phyloP scores from a whole-genome alignment of 225 moss, liverwort and hornwort genomes.

The Polytrichum commune region DNA sequence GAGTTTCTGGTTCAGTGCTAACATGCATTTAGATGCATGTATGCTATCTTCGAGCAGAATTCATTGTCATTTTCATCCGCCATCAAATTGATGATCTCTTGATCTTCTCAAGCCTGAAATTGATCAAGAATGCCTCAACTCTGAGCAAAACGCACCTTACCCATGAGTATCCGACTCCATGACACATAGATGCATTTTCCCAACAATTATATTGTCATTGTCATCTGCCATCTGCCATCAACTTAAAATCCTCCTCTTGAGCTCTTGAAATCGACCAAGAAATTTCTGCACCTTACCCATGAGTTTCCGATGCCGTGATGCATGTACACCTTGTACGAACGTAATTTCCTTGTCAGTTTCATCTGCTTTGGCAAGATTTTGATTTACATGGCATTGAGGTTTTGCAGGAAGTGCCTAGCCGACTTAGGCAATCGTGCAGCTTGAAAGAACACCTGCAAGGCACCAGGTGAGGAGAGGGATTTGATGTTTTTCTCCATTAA shows the following conservation, averaged over 20 bases:
- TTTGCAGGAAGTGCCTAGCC: slow-evolving; percentile 32
- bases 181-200: neutral
- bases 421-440: slow-evolving; percentile 40
- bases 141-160: too few relatives aligned
- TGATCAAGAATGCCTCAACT: too few relatives aligned
- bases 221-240: neutral
- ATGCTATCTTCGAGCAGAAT: too few relatives aligned
- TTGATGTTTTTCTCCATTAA: neutral
- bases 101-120: too few relatives aligned
- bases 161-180: too few relatives aligned
- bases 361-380: neutral
- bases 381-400: slow-evolving; percentile 3
- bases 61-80: too few relatives aligned
- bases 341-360: neutral
- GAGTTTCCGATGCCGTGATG: too few relatives aligned
- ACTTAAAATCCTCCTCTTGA: too few relatives aligned
- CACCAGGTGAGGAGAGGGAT: slow-evolving; percentile 13
- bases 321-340: neutral
- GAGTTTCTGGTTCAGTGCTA: too few relatives aligned
- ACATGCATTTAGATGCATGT: too few relatives aligned
- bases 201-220: neutral
- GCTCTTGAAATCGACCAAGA: neutral
- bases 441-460: slow-evolving; percentile 47
- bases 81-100: too few relatives aligned
- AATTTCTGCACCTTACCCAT: neutral